Base-by-base conservation (phyloP, 495 filamentous ascomycete species). In the Pseudotulostoma volvatum region DNA sequence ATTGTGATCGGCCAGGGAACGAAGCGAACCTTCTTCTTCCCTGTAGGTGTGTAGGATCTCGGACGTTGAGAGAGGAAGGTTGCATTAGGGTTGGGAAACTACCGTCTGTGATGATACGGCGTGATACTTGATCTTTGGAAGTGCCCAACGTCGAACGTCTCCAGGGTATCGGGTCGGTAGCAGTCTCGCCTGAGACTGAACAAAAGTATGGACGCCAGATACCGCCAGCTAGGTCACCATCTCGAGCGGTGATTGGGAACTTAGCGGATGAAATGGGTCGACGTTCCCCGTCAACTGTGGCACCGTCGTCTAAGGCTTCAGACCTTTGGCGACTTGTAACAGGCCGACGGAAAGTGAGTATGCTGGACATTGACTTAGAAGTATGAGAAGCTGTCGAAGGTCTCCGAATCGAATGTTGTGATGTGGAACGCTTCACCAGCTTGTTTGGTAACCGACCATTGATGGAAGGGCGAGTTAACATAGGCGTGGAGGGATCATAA, bases 271-370 rank as follows among this genome's bases (percentile, higher is more conserved):
- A 5, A 5, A 28, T 5, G 23, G 23, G 23, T 28, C 5, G 5
- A 28, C 5, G 11, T 11, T 28, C 23, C 23, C 23, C 23, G 5
- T 28, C 23, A 5, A 11, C 5, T 11, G 5, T 5, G 5, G 50
- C 53, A 18, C 77, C 67, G 41, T 74, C 71, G 41, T 74, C 71
- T 30, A 82, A 57, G 1, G 77, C 81, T 13, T 77, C 79, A 2
- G 81, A 79, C 41, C 84, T 68, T 55, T 93, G 85, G 58, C 92
- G 79, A 55, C 84, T 92, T 13, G 86, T 92, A 13, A 81, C 85
- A 15, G 85, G 85, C 50, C 84, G 67, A 39, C 81, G 71, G 35
- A 86, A 61, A 3, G 68, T 70, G 9, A 73, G 57, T 38, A 74
- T 52, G 44, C 73, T 66, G 13, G 74, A 63, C 33, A 49, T 68